Conservation (phyloP, 768 basidiomycete genomes). For the Mycena sanguinolenta region DNA sequence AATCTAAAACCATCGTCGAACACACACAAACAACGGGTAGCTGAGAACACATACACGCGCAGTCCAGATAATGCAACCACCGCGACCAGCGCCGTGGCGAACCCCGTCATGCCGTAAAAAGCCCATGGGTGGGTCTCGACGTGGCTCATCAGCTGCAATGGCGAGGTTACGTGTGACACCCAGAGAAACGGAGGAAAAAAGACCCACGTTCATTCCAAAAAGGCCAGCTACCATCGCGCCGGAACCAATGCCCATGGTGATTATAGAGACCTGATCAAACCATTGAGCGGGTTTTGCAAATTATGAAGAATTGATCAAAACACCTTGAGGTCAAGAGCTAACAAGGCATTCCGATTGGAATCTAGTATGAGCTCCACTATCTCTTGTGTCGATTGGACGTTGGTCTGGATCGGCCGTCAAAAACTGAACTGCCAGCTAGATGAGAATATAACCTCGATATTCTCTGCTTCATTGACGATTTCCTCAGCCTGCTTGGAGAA, state of each 20-base stretch:
- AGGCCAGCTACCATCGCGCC: constrained; percentile 92
- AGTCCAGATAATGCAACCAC: constrained; percentile 77
- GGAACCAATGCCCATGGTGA: constrained; percentile 91
- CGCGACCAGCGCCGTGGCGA: constrained; percentile 70
- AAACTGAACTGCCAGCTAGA: background rate
- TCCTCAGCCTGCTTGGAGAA: constrained; percentile 98
- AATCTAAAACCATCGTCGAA: constrained; percentile 39
- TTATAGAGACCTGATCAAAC: constrained; percentile 82
- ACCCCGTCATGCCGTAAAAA: constrained; percentile 74
- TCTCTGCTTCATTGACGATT: constrained; percentile 93
- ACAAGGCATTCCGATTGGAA: constrained; percentile 92
- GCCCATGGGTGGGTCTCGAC: constrained; percentile 82
- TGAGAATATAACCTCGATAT: constrained; percentile 71
- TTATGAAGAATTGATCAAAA: constrained; percentile 21
- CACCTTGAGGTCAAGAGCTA: constrained; percentile 93
- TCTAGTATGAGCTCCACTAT: constrained; percentile 97
- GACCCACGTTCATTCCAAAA: constrained; percentile 95
- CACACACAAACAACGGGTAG: constrained; percentile 25
- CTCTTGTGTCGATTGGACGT: constrained; percentile 97
- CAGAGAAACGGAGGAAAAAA: constrained; percentile 24
- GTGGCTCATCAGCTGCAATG: constrained; percentile 77
- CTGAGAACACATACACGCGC: constrained; percentile 61
- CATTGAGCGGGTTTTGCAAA: constrained; percentile 11
- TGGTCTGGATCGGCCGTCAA: constrained; percentile 65
- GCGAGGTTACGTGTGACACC: constrained; percentile 25